These are phyloP conservation scores for Leccinum variicolor DNA, from an alignment of 768 basidiomycete genomes.

Conservation along the genomic window DNA sequence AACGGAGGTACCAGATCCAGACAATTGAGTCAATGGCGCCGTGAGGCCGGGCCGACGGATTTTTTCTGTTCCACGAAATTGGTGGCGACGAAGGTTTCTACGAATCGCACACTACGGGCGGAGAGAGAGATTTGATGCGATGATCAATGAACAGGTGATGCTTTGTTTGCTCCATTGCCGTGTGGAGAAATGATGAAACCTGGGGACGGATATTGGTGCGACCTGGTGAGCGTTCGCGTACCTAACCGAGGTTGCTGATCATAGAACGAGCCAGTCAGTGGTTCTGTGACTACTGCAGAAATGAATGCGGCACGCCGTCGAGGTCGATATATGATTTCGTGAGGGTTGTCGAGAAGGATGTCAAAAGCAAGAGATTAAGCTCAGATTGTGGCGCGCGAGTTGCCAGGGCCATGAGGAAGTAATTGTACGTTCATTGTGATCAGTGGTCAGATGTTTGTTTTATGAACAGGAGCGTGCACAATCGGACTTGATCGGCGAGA, in stretches of 20 bases:
- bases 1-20: conserved; percentile 25
- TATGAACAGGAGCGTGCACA: conserved; percentile 13
- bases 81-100: background rate
- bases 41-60: conserved; percentile 6
- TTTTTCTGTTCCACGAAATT: conserved; percentile 6
- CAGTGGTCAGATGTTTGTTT: background rate
- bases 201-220: background rate
- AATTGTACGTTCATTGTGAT: conserved; percentile 18
- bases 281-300: background rate
- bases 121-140: background rate
- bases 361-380: conserved; percentile 1
- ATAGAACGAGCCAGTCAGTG: background rate
- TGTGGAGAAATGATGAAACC: conserved; percentile 2
- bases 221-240: conserved; percentile 5
- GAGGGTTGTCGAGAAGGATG: conserved; percentile 5
- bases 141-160: background rate
- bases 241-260: conserved; percentile 15
- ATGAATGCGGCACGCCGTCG: conserved; percentile 1
- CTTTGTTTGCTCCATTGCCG: background rate
- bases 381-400: conserved; percentile 11
- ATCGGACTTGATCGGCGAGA: conserved; percentile 35
- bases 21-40: conserved; percentile 10
- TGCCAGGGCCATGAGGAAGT: conserved; percentile 13
- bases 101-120: background rate
- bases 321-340: conserved; percentile 2